Evolutionary conservation across 768 basidiomycete genomes (phyloP).

Genomic region (Pholiota conissans): DNA sequence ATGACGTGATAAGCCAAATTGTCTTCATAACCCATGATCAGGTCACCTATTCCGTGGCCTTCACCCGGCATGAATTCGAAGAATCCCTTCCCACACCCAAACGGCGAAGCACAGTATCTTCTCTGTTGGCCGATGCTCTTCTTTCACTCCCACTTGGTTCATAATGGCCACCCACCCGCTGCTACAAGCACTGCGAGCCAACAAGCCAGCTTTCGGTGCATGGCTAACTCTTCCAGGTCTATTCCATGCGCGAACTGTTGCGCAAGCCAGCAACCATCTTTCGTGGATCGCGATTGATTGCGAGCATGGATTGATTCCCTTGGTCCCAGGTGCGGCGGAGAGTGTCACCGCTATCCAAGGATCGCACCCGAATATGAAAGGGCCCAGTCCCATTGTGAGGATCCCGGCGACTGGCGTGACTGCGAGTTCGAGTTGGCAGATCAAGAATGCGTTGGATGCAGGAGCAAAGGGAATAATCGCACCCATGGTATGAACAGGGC

Average conservation of each 20-base stretch:
- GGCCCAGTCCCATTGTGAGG: conserved; percentile 57
- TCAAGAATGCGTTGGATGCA: conserved; percentile 69
- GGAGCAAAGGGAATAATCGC: conserved; percentile 66
- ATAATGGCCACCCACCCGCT: conserved; percentile 56
- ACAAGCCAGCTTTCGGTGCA: conserved; percentile 64
- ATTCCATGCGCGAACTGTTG: conserved; percentile 58
- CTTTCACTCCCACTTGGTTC: neutral
- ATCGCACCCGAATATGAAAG: conserved; percentile 34
- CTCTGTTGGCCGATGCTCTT: neutral
- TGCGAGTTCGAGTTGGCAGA: conserved; percentile 63
- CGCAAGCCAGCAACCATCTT: conserved; percentile 52
- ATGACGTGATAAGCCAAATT: no score
- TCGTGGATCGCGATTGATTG: conserved; percentile 70
- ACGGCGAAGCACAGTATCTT: neutral
- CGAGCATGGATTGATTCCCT: conserved; percentile 62
- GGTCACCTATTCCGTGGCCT: neutral
- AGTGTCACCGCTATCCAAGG: conserved; percentile 53
- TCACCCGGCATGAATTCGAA: neutral
- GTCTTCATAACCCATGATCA: no score
- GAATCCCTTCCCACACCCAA: neutral
- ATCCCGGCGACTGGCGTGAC: conserved; percentile 64
- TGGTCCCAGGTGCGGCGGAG: conserved; percentile 58
- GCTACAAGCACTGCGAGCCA: conserved; percentile 48
- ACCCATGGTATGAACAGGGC: conserved; percentile 59
- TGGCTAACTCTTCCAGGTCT: conserved; percentile 65